Percentiles rank a stretch among this genome's conserved stretches.
phyloP scores from a whole-genome alignment of 768 basidiomycete species.

The Tylopilus rubrobrunneus region DNA sequence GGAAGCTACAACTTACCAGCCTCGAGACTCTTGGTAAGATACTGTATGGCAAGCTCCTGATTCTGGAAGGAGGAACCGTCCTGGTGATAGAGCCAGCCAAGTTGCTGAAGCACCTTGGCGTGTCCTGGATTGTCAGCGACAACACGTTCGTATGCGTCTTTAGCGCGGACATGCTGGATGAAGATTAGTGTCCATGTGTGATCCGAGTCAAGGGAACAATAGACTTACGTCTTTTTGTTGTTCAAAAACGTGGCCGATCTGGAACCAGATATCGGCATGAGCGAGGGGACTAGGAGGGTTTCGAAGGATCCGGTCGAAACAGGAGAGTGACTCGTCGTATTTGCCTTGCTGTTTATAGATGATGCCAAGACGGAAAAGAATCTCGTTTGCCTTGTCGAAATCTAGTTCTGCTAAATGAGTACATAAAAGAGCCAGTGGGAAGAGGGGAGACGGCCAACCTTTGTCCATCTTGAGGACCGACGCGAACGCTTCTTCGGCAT shows the following conservation, averaged over 20 bases:
- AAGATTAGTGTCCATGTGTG: conserved; percentile 10
- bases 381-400: conserved; percentile 98
- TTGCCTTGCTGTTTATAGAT: conserved; percentile 99
- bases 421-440: conserved; percentile 17
- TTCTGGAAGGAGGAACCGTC: conserved; percentile 93
- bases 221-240: conserved; percentile 88
- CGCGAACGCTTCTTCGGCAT: conserved; percentile 97
- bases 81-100: conserved; percentile 97
- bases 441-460: conserved; percentile 46
- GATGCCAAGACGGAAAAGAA: conserved; percentile 95
- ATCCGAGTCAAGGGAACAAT: not conserved
- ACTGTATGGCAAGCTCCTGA: conserved; percentile 90
- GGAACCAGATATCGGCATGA: conserved; percentile 99
- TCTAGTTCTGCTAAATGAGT: conserved; percentile 46
- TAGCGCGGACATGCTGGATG: conserved; percentile 76
- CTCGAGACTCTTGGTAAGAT: conserved; percentile 92
- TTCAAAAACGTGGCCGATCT: conserved; percentile 98
- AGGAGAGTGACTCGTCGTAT: conserved; percentile 80
- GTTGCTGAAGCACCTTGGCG: conserved; percentile 95
- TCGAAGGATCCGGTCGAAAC: conserved; percentile 95
- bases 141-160: conserved; percentile 95
- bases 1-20: conserved; percentile 56
- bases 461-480: conserved; percentile 97
- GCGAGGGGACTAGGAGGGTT: conserved; percentile 95
- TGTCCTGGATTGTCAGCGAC: conserved; percentile 90